phyloP scores from a whole-genome alignment of 352 stramenopile species.

The Globisporangium uncinulatum region DNA sequence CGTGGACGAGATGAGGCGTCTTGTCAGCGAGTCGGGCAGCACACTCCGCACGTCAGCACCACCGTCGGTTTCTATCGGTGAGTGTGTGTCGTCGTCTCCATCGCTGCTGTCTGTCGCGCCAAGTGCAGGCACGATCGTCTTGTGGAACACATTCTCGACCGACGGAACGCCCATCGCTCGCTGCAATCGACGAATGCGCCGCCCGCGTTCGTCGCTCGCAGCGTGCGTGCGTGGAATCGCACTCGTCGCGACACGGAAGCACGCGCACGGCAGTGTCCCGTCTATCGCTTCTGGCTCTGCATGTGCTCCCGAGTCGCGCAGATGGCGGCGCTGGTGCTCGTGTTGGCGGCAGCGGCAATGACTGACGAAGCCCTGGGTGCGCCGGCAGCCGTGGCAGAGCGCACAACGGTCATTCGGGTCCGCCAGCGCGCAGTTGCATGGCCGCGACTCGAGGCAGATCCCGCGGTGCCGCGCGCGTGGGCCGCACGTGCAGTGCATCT shows the following conservation, averaged over 20 bases:
- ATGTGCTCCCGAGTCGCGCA: slow-evolving; percentile 2
- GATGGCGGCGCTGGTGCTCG: slow-evolving; percentile 18
- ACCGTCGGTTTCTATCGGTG: slow-evolving; percentile 14
- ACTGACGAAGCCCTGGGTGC: slow-evolving; percentile 16
- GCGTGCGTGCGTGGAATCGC: not conserved
- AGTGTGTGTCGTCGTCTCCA: slow-evolving; percentile 21
- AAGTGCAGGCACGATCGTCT: slow-evolving; percentile 14
- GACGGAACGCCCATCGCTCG: slow-evolving; percentile 32
- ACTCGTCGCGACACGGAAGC: slow-evolving; percentile 19
- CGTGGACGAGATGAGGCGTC: slow-evolving; percentile 15
- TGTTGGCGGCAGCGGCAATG: slow-evolving; percentile 69
- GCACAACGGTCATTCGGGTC: slow-evolving; percentile 28
- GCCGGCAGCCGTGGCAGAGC: slow-evolving; percentile 54
- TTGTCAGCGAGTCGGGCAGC: slow-evolving; percentile 22
- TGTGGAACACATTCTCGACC: slow-evolving; percentile 36
- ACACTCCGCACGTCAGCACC: slow-evolving; percentile 22
- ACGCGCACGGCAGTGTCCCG: slow-evolving; percentile 22
- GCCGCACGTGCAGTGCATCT: slow-evolving; percentile 55
- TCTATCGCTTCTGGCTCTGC: not conserved
- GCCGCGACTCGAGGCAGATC: slow-evolving; percentile 55
- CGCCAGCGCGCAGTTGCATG: slow-evolving; percentile 44
- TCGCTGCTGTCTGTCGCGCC: not conserved
- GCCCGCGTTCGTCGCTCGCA: slow-evolving; percentile 12
- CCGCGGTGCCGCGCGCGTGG: slow-evolving; percentile 10
- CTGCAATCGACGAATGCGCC: slow-evolving; percentile 28